Conservation (phyloP, 2,329 filamentous ascomycete genomes). For the Ophiostoma himal-ulmi region DNA sequence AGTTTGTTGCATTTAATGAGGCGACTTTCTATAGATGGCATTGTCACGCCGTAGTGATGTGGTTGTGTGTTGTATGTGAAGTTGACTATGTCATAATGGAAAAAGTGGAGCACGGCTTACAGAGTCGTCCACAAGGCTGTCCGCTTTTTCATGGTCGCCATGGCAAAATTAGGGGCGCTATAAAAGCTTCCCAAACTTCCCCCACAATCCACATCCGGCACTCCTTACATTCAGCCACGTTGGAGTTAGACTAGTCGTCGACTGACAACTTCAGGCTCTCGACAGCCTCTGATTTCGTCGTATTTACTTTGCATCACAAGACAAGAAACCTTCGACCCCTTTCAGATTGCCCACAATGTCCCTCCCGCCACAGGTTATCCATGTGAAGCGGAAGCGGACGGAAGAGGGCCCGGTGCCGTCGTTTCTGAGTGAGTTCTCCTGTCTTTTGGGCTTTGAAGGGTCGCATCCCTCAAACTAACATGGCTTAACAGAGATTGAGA, state of each 20-base stretch:
- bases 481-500: conserved; percentile 37
- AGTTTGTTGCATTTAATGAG: neutral
- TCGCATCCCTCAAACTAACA: conserved; percentile 23
- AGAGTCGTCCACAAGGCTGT: neutral
- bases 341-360: conserved; percentile 40
- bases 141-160: conserved; percentile 20
- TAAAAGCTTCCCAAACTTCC: neutral
- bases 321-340: no score
- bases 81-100: conserved; percentile 9
- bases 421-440: conserved; percentile 33
- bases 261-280: neutral
- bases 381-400: conserved; percentile 56
- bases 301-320: neutral
- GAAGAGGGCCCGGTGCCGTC: conserved; percentile 51
- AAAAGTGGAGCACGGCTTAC: neutral
- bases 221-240: neutral
- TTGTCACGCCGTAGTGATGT: neutral
- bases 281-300: neutral
- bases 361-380: conserved; percentile 53
- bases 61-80: neutral
- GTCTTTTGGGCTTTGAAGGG: neutral
- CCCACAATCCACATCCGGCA: neutral
- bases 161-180: conserved; percentile 18
- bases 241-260: neutral
- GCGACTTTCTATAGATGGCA: neutral